A percentile compares a stretch with the other conserved stretches of the same genome.
These are phyloP conservation scores for Colletotrichum sp. DNA, from an alignment of 2,329 filamentous ascomycete genomes.

Conservation along the genomic window DNA sequence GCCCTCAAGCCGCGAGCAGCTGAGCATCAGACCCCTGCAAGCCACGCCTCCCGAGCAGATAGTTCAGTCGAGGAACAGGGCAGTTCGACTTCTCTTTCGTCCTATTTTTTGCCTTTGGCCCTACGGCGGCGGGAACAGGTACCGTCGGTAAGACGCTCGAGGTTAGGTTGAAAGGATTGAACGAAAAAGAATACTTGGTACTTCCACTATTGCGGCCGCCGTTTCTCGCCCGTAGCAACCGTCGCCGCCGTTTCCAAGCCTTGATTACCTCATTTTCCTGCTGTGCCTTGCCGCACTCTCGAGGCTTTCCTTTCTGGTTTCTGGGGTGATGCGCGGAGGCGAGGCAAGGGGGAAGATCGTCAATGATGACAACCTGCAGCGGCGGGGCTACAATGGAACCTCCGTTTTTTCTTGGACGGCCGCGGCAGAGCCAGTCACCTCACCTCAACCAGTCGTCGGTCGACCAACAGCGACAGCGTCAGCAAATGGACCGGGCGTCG, in stretches of 20 bases:
- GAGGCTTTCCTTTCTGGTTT: constrained; percentile 3
- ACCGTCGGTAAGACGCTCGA: not conserved
- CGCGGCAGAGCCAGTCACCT: not conserved
- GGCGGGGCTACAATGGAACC: constrained; percentile 6
- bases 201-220: not conserved
- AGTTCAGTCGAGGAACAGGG: not conserved
- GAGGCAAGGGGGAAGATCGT: constrained; percentile 2
- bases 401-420: constrained; percentile 11
- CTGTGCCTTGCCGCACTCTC: constrained; percentile 9
- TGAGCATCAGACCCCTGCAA: constrained; percentile 19
- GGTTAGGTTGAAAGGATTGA: not conserved
- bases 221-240: not conserved
- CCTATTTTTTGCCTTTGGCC: constrained; percentile 2
- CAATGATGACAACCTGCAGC: constrained; percentile 19
- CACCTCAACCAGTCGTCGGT: not conserved
- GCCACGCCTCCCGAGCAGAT: constrained; percentile 14
- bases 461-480: not conserved
- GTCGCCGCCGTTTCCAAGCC: not conserved
- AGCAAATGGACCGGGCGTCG: not conserved
- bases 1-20: not conserved
- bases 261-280: not conserved
- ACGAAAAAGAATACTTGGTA: no score
- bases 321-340: constrained; percentile 19
- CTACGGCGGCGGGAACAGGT: not conserved
- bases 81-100: not conserved